A percentile compares a stretch with the other conserved stretches of the same genome.
phyloP scores from a whole-genome alignment of 2,329 filamentous ascomycete genomes.

The Aspergillus sp. region DNA sequence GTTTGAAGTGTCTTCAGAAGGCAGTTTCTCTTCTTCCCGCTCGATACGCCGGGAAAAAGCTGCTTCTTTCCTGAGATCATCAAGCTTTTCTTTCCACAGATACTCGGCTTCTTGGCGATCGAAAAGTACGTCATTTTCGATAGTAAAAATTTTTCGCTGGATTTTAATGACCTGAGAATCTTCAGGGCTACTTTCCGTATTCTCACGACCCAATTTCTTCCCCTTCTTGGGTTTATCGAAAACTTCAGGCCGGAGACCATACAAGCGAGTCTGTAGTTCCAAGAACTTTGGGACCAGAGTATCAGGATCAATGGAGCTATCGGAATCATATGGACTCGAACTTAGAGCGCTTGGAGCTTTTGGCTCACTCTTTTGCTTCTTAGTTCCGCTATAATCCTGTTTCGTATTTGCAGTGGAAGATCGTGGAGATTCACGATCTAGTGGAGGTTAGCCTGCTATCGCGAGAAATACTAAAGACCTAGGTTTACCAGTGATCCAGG shows the following conservation, averaged over 20 bases:
- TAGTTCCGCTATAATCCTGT: conserved; percentile 18
- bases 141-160: conserved; percentile 67
- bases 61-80: conserved; percentile 59
- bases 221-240: conserved; percentile 40
- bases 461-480: conserved; percentile 5
- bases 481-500: conserved; percentile 33
- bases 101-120: conserved; percentile 62
- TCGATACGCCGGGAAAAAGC: conserved; percentile 25
- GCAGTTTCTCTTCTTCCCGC: conserved; percentile 12
- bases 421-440: conserved; percentile 26
- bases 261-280: conserved; percentile 65
- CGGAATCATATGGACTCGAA: conserved; percentile 35
- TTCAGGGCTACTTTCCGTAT: conserved; percentile 10
- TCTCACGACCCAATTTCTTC: conserved; percentile 33
- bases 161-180: conserved; percentile 58
- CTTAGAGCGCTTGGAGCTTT: conserved; percentile 17
- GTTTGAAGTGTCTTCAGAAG: conserved; percentile 50
- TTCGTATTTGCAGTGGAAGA: conserved; percentile 19
- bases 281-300: conserved; percentile 72
- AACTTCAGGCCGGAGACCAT: conserved; percentile 54
- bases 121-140: conserved; percentile 74
- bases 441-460: conserved; percentile 20
- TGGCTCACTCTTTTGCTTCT: conserved; percentile 21
- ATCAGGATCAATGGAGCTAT: conserved; percentile 71
- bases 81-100: conserved; percentile 58